These are phyloP conservation scores for Plasmodium billcollinsi DNA, from an alignment of 169 alveolate genomes.

Conservation along the genomic window DNA sequence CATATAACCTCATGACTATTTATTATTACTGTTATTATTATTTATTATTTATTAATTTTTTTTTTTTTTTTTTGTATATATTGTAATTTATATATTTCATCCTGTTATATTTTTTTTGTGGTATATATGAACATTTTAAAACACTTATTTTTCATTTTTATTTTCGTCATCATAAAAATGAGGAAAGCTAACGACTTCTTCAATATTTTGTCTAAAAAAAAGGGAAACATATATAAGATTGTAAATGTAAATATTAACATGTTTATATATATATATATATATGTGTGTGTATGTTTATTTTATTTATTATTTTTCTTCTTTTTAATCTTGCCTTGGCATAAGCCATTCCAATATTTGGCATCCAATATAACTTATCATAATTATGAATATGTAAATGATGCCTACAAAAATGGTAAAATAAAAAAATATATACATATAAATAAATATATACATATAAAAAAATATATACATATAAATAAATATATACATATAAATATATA, in stretches of 20 bases:
- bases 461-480: not conserved
- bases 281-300: slow-evolving; percentile 1
- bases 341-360: slow-evolving; percentile 64
- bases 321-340: slow-evolving; percentile 31
- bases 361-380: slow-evolving; percentile 52
- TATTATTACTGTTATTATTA: no score
- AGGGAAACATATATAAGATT: not conserved
- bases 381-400: slow-evolving; percentile 53
- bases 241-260: not conserved
- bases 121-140: not conserved
- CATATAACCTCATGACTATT: no score
- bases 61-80: no score
- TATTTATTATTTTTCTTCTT: not conserved
- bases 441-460: not conserved
- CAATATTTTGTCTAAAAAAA: slow-evolving; percentile 39
- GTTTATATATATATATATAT: not conserved
- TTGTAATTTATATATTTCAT: no score
- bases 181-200: slow-evolving; percentile 65
- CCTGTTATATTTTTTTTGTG: no score
- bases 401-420: slow-evolving; percentile 7
- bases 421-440: not conserved
- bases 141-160: not conserved
- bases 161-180: slow-evolving; percentile 48
- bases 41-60: no score
- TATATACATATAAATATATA: no score